Evolutionary conservation across 2,329 filamentous ascomycete genomes (phyloP), one percentile per base, ranked within the genome.

Genomic region (Pseudogymnoascus sp.): DNA sequence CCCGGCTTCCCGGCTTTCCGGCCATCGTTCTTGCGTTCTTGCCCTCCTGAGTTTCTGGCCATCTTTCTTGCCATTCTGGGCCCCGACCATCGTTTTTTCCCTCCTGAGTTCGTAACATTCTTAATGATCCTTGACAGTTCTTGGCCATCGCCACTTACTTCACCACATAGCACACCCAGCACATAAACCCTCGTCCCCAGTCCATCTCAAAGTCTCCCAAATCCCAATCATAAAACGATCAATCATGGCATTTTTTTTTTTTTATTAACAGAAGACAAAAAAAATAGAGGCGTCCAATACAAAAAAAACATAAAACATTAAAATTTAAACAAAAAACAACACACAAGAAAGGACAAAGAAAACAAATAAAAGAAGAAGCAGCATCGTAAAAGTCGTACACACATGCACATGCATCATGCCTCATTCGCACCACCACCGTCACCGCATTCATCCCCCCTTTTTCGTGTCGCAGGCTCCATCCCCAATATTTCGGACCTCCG

Each of bases 291-390:
- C 11, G 1, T 18, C 49, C 25, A 55, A 55, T 33, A 55, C 49
- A 55, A 52, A 52, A 55, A 55, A 52, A 52, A 55, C 25, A 55
- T 55, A 55, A 55, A 55, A 55, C 58, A 60, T 60, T 60, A 41
- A 60, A 38, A 41, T 60, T 40, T 60, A 41, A n/a, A 41, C 35
- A 60, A 38, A 16, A 37, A 55, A 55, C n/a, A 55, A 55, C 28
- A 55, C n/a, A 33, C 49, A 55, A 55, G 49, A 55, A 55, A 55
- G 25, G 49, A 55, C 49, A 21, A 55, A 18, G n/a, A 31, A 31
- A 31, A 16, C 0, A 33, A 55, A 55, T 23, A 18, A 16, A 41
- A 18, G 4, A 31, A 16, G 14, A 16, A 52, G 23, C 23, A 55
- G 12, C n/a, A 2, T 33, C 49, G n/a, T 55, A 55, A 55, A 55